Conservation (phyloP, 257 asterid genomes). For the Anisodus acutangulus region DNA sequence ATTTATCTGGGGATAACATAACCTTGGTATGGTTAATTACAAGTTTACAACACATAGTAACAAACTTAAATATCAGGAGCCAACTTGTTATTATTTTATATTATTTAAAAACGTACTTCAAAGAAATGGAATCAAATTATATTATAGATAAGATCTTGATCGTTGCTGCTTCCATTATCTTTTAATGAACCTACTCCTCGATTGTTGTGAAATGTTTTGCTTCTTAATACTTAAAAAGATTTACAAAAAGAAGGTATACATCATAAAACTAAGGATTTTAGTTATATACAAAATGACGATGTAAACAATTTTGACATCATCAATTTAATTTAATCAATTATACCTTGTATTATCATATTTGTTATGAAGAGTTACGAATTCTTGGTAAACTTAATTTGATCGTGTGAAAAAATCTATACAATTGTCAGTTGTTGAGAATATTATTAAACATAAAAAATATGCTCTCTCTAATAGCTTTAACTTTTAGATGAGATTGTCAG, state of each 20-base stretch:
- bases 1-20: not conserved
- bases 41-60: not conserved
- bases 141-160: not conserved
- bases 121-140: not conserved
- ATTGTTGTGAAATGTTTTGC: not conserved
- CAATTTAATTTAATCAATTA: too few relatives aligned
- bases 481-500: too few relatives aligned
- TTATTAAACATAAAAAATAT: too few relatives aligned
- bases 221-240: not conserved
- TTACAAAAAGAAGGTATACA: not conserved
- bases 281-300: not conserved
- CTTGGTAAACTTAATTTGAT: not conserved
- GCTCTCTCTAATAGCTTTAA: too few relatives aligned
- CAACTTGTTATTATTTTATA: not conserved
- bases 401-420: not conserved
- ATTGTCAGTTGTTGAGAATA: too few relatives aligned
- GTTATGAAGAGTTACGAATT: too few relatives aligned
- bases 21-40: not conserved
- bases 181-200: not conserved
- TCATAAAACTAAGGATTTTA: too few relatives aligned
- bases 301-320: too few relatives aligned
- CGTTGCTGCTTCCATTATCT: not conserved
- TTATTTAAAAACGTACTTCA: not conserved
- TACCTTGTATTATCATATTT: not conserved
- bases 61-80: not conserved